phyloP scores from a whole-genome alignment of 129 eudicot genomes.

The Flaveria linearis region DNA sequence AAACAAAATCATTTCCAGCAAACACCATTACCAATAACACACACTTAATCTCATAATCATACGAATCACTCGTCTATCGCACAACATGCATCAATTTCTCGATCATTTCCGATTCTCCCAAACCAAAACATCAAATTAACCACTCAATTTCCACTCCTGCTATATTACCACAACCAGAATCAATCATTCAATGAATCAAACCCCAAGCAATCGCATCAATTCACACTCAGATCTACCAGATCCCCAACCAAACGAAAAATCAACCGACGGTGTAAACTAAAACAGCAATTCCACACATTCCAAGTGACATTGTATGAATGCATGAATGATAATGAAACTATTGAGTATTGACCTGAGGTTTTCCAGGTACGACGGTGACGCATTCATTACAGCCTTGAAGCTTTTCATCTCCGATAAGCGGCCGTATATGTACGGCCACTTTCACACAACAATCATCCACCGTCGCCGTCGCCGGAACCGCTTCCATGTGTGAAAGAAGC shows the following conservation, averaged over 20 bases:
- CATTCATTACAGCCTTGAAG: slow-evolving; percentile 93
- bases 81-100: slow-evolving; percentile 16
- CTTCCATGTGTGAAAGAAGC: slow-evolving; percentile 52
- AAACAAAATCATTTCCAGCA: not conserved
- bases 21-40: not conserved
- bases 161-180: not conserved
- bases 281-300: not conserved
- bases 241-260: slow-evolving; percentile 31
- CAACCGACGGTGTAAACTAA: not conserved
- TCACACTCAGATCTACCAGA: slow-evolving; percentile 41
- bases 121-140: not conserved
- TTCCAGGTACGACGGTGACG: slow-evolving; percentile 74
- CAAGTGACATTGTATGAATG: slow-evolving; percentile 25
- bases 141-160: slow-evolving; percentile 24
- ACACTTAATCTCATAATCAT: not conserved
- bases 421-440: slow-evolving; percentile 92
- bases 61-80: too few species aligned
- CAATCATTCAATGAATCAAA: not conserved
- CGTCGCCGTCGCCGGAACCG: slow-evolving; percentile 35
- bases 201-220: not conserved
- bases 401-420: slow-evolving; percentile 87
- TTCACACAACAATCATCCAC: slow-evolving; percentile 88
- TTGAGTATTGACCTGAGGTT: slow-evolving; percentile 70
- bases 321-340: not conserved
- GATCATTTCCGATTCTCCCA: not conserved